Evolutionary conservation across 495 filamentous ascomycete species (phyloP).

Genomic region (Penicillium pancosmium): DNA sequence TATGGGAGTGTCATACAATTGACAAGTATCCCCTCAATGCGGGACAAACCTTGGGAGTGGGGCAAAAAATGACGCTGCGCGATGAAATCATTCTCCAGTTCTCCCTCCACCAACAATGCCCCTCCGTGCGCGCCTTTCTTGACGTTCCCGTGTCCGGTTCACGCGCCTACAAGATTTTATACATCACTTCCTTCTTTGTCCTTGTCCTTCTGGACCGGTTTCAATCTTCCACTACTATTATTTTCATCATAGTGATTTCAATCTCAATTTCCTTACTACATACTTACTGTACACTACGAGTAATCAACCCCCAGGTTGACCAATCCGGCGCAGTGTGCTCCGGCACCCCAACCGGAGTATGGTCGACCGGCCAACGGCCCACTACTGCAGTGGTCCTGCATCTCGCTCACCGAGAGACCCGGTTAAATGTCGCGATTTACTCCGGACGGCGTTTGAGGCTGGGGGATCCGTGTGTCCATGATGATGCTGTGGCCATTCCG

Average conservation of each 20-base stretch:
- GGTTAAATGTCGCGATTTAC: constrained; percentile 30
- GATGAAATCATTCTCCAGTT: constrained; percentile 24
- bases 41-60: constrained; percentile 24
- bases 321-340: constrained; percentile 46
- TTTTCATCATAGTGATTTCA: background rate
- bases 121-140: background rate
- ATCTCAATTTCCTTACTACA: background rate
- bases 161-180: too few species aligned
- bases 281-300: too few species aligned
- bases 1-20: constrained; percentile 15
- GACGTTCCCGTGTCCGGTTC: too few species aligned
- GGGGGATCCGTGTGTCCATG: constrained; percentile 4
- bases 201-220: background rate
- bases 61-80: constrained; percentile 39
- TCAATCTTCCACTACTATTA: background rate
- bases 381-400: constrained; percentile 28
- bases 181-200: too few species aligned
- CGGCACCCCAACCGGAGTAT: constrained; percentile 33
- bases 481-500: constrained; percentile 9
- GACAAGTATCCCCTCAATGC: constrained; percentile 16
- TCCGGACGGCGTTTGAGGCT: constrained; percentile 11
- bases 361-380: constrained; percentile 36
- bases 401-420: constrained; percentile 30
- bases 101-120: background rate
- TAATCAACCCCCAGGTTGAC: background rate